Evolutionary conservation across 805 yeast species (phyloP), one percentile per base, ranked within the genome.

Genomic region (Metschnikowia santaceciliae): DNA sequence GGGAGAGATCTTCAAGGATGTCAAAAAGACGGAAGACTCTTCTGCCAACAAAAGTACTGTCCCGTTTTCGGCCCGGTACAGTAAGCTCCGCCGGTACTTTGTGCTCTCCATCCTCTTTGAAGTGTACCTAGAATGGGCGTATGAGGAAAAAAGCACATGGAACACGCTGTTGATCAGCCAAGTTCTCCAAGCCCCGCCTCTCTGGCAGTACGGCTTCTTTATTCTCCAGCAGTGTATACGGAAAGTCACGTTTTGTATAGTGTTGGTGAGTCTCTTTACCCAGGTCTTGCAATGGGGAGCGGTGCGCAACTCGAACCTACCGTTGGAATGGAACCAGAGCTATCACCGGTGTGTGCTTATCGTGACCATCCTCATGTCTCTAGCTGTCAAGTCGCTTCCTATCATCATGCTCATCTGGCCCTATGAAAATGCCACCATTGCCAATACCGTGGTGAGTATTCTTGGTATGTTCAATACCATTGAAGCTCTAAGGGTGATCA

Each of bases 321-420:
- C 46, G 1, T 49, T 56, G 39, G 56, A 66, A 46, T 63, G 64
- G 34, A 76, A 74, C 39, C 69, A 67, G 41, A 62, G 63, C 1
- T 71, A 67, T 55, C 50, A 55, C 68, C 78, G 14, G 1, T 61
- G 69, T n/a, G 77, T 79, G 3, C 65, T 91, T 15, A 77, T 90
- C 0, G 76, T 84, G 8, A 86, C 96, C 0, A 76, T 90, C 1
- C 63, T 91, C 42, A 77, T 90, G 5, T 84, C 97, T 0, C 83
- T 89, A 41, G 82, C 88, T 0, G 84, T 92, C 37, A 89, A 87
- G 62, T 73, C 92, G 20, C 84, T 92, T 55, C 99, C 99, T 0
- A 86, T 94, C 17, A 75, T 94, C 33, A 92, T 92, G 91, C 74
- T 94, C 32, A 92, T 94, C 34, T 94, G 99, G 99, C 94, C 96